phyloP scores from a whole-genome alignment of 257 asterid species.

The Nyctanthes arbortristis region DNA sequence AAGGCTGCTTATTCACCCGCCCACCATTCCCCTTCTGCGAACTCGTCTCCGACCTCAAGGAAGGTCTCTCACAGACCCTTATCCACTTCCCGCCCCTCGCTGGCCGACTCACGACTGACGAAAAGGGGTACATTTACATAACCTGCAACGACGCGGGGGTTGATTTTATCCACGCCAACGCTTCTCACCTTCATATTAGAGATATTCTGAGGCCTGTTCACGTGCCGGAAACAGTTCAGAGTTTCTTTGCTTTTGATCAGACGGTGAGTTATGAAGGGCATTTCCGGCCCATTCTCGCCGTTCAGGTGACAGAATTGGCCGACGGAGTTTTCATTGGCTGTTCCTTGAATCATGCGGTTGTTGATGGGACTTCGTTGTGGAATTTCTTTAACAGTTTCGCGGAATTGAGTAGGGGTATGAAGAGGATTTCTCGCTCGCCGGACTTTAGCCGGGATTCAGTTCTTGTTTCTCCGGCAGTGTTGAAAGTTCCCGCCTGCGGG shows the following conservation, averaged over 20 bases:
- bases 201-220: conserved; percentile 17
- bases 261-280: conserved; percentile 35
- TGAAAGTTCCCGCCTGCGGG: not conserved
- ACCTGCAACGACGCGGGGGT: conserved; percentile 37
- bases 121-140: conserved; percentile 22
- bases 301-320: conserved; percentile 38
- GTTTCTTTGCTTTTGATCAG: conserved; percentile 37
- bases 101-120: conserved; percentile 45
- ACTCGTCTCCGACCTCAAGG: conserved; percentile 22
- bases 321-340: conserved; percentile 32
- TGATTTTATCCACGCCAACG: conserved; percentile 37
- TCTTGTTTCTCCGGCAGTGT: conserved; percentile 8
- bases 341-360: conserved; percentile 42
- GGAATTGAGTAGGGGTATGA: conserved; percentile 31
- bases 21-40: conserved; percentile 28
- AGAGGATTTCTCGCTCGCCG: conserved; percentile 28
- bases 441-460: conserved; percentile 12
- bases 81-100: conserved; percentile 49
- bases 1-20: conserved; percentile 25
- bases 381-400: conserved; percentile 46
- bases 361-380: conserved; percentile 57
- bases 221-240: conserved; percentile 26
- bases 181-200: conserved; percentile 20
- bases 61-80: conserved; percentile 33
- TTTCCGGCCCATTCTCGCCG: conserved; percentile 34